These are phyloP conservation scores for Epichloe gansuensis DNA, from an alignment of 2,329 filamentous ascomycete genomes.

Conservation along the genomic window DNA sequence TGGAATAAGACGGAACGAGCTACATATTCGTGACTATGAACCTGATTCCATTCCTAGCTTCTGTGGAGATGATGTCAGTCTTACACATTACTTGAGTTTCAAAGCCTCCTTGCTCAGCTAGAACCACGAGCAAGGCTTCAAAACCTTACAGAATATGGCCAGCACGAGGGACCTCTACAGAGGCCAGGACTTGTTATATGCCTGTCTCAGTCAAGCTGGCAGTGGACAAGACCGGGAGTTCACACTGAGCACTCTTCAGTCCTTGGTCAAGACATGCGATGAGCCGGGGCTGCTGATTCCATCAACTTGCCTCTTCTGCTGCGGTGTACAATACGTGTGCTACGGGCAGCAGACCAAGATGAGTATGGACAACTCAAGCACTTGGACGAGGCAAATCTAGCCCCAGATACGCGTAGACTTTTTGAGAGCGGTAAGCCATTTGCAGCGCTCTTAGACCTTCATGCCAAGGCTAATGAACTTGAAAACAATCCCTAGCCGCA, in stretches of 20 bases:
- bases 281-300: conserved; percentile 7
- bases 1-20: conserved; percentile 37
- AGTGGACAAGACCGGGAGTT: conserved; percentile 48
- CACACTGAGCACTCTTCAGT: conserved; percentile 29
- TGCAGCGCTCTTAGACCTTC: background rate
- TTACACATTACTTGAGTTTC: conserved; percentile 65
- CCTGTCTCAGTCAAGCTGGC: conserved; percentile 69
- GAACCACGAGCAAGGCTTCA: conserved; percentile 45
- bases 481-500: conserved; percentile 12
- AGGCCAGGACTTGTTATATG: conserved; percentile 54
- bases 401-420: conserved; percentile 40
- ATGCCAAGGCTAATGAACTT: background rate
- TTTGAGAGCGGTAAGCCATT: conserved; percentile 32
- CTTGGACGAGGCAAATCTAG: conserved; percentile 7
- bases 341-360: conserved; percentile 29
- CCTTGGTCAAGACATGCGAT: conserved; percentile 18
- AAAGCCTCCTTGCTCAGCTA: conserved; percentile 52
- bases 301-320: conserved; percentile 25
- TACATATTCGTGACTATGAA: conserved; percentile 28
- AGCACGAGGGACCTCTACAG: conserved; percentile 33
- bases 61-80: conserved; percentile 43
- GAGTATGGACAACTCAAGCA: conserved; percentile 10
- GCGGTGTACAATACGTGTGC: conserved; percentile 40
- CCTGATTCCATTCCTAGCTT: conserved; percentile 41
- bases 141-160: conserved; percentile 47